A percentile compares a stretch with the other conserved stretches of the same genome.
phyloP scores from a whole-genome alignment of 1,284 basidiomycete species.

The Calocybe gambosa region DNA sequence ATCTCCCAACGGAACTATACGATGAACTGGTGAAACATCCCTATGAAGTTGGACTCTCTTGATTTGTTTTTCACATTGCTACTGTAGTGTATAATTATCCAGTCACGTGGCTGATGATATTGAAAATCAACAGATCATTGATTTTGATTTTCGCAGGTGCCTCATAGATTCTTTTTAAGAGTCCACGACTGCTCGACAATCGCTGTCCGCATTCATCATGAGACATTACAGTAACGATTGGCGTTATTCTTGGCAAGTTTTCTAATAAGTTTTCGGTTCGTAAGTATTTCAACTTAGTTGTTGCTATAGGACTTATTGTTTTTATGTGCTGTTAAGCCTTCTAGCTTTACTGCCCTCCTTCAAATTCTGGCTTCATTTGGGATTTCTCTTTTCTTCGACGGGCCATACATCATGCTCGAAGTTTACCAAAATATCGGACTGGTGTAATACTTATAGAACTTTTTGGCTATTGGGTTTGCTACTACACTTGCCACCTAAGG shows the following conservation, averaged over 20 bases:
- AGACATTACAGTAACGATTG: constrained; percentile 73
- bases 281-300: constrained; percentile 64
- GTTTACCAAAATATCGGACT: constrained; percentile 58
- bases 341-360: constrained; percentile 45
- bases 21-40: constrained; percentile 88
- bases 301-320: constrained; percentile 70
- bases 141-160: not conserved
- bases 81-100: constrained; percentile 14
- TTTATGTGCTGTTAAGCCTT: too few species aligned
- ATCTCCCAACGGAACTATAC: constrained; percentile 85
- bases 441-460: constrained; percentile 55
- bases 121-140: not conserved
- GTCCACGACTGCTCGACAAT: constrained; percentile 54
- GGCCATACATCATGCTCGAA: constrained; percentile 76
- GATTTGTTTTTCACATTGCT: constrained; percentile 4
- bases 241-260: constrained; percentile 72
- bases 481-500: constrained; percentile 74
- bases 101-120: not conserved
- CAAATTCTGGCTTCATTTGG: constrained; percentile 65
- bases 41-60: constrained; percentile 49
- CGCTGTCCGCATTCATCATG: constrained; percentile 71
- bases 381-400: constrained; percentile 73
- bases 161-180: constrained; percentile 27
- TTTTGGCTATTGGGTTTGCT: constrained; percentile 52
- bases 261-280: constrained; percentile 56